Base-by-base conservation (phyloP, 2,329 filamentous ascomycete species). In the Botryosphaeria dothidea region DNA sequence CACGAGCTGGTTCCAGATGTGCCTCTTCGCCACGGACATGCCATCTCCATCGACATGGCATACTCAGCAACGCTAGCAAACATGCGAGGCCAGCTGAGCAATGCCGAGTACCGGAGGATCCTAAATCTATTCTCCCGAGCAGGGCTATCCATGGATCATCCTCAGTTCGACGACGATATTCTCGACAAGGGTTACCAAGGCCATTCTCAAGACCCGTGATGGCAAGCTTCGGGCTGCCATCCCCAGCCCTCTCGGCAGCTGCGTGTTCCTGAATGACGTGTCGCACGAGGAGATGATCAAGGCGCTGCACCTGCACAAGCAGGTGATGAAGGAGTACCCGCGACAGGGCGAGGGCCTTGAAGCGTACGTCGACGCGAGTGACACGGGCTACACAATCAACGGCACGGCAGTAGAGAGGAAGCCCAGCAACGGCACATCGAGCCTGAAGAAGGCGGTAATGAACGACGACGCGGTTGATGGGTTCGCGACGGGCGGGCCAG, bases 31-130 rank as follows among this genome's bases (percentile, higher is more conserved):
- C 90, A 92, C 73, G 89, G 89, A 3, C 89, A 92, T 72, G 89
- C 89, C 68, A 91, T 92, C 69, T 89, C 87, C 2, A 90, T 91
- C 67, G 89, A 91, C 73, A 92, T 92, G 89, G 89, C 89, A 0
- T 92, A 89, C 77, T 90, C 88, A 0, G 88, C 89, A 0, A 91
- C 89, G 0, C 81, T 92, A 3, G 87, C 89, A 19, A 84, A 88
- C 72, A 75, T 81, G 66, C 84, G 87, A n/a, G 86, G 87, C 3
- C 79, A 90, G 0, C 81, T 92, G 9, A 83, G 81, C 23, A 79
- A 86, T 49, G 80, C 79, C 1, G 88, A 91, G 68, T 87, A 91
- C 72, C 80, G 77, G 27, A 83, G 88, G 19, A 77, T 91, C 0
- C 78, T 91, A n/a, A 84, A 82, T 62, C 81, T 92, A 4, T 91